A percentile compares a stretch with the other conserved stretches of the same genome.
Evolutionary conservation across 139 green algal species (phyloP).

Genomic region (Chlamydomonas incerta): DNA sequence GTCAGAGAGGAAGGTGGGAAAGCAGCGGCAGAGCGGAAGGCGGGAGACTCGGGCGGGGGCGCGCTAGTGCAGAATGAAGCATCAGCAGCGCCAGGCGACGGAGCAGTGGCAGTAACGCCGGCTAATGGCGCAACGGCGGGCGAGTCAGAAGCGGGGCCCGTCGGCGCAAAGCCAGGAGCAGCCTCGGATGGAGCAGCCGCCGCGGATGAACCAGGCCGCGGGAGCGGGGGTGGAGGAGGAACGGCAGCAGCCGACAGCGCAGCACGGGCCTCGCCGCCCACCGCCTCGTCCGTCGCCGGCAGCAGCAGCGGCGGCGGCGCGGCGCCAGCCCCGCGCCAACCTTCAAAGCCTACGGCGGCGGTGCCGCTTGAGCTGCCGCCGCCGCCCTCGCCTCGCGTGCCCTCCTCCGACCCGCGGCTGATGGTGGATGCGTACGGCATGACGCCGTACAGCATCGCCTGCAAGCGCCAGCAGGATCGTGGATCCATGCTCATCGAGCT

Average conservation of each 20-base stretch:
- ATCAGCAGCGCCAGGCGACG: too few species aligned
- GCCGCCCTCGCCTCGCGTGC: neutral
- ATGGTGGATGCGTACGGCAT: constrained; percentile 40
- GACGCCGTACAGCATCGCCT: constrained; percentile 31
- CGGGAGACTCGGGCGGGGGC: neutral
- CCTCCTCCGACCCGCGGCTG: neutral
- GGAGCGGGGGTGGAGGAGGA: too few species aligned
- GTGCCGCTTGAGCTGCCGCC: neutral
- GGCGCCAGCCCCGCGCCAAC: too few species aligned
- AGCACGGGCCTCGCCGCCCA: too few species aligned
- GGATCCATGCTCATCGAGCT: constrained; percentile 27
- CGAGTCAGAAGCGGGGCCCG: too few species aligned
- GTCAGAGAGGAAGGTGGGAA: neutral
- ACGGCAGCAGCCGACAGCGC: too few species aligned
- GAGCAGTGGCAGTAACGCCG: neutral
- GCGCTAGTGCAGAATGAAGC: neutral
- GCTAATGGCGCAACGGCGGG: too few species aligned
- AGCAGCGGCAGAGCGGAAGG: neutral
- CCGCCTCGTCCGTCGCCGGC: too few species aligned
- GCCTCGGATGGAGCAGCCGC: too few species aligned
- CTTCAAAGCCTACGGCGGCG: too few species aligned
- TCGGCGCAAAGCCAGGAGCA: too few species aligned
- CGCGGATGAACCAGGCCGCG: too few species aligned
- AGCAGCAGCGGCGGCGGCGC: neutral
- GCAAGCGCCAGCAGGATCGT: constrained; percentile 5